Evolutionary conservation across 1,139 yeast genomes (phyloP).

Genomic region (Magnusiomyces suaveolens): DNA sequence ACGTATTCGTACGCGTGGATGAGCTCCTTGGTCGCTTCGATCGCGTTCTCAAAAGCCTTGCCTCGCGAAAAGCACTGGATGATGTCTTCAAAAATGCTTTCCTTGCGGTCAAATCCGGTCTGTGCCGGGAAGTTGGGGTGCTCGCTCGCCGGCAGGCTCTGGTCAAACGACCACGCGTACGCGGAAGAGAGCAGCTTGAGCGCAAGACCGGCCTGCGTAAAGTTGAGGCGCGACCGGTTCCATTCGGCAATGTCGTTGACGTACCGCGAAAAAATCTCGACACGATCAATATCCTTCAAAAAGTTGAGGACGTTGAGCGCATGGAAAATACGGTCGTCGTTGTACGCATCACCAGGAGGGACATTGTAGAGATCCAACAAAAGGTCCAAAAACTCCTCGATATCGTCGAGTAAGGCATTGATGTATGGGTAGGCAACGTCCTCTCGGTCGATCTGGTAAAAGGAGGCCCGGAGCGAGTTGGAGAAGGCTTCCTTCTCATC

Average conservation of each 20-base stretch:
- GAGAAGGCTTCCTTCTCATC: slow-evolving; percentile 49
- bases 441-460: slow-evolving; percentile 47
- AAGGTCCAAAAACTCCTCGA: slow-evolving; percentile 55
- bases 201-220: slow-evolving; percentile 75
- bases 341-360: slow-evolving; percentile 76
- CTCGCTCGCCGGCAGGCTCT: slow-evolving; percentile 45
- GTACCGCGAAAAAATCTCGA: slow-evolving; percentile 70
- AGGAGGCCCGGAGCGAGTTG: slow-evolving; percentile 42
- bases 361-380: slow-evolving; percentile 62
- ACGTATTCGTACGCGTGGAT: slow-evolving; percentile 64
- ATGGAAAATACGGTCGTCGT: slow-evolving; percentile 78
- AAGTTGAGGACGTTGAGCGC: slow-evolving; percentile 68
- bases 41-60: slow-evolving; percentile 64
- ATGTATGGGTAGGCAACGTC: slow-evolving; percentile 55
- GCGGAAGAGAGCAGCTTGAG: slow-evolving; percentile 70
- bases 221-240: slow-evolving; percentile 51
- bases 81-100: slow-evolving; percentile 58
- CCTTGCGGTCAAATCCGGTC: slow-evolving; percentile 73
- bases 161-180: slow-evolving; percentile 63
- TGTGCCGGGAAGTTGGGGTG: slow-evolving; percentile 73
- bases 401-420: slow-evolving; percentile 44
- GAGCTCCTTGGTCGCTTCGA: slow-evolving; percentile 66
- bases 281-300: slow-evolving; percentile 68
- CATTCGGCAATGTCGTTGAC: slow-evolving; percentile 66
- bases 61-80: slow-evolving; percentile 67